Base-by-base conservation (phyloP, 2,329 filamentous ascomycete genomes). In the Neonectria hederae region DNA sequence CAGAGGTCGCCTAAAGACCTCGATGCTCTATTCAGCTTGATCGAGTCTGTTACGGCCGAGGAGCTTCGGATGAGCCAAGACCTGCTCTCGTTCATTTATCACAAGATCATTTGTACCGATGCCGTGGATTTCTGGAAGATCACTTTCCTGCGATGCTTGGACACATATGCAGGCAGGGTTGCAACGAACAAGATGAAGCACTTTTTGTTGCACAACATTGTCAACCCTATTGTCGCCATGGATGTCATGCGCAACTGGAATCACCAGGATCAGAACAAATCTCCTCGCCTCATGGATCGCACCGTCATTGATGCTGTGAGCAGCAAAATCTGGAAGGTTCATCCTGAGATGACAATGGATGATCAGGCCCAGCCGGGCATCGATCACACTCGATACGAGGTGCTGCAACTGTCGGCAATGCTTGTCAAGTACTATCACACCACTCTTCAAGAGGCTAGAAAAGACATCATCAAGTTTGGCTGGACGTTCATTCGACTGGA, bases 401-500 rank as follows among this genome's bases (percentile, higher is more conserved):
- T 97, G 10, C 86, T 99, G 49, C 97, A 99, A 77, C 87, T 98
- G 48, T 97, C 96, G 6, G 94, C 96, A 0, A 89, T 99, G 83
- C 84, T 99, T 42, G 91, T 99, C 79, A 99, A 99, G 76, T 97
- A 98, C 74, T 93, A 99, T 74, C 90, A 95, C 74, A 87, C 88
- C 32, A 92, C 94, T 58, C 87, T 99, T 1, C 92, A 97, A 70
- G 96, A 98, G 74, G 90, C 93, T 2, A 90, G 97, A 40, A 99
- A 99, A 79, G 96, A 99, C 69, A 95, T 99, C 66, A 99, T 99
- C 75, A 98, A 97, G 80, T 99, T 98, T 79, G 94, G 94, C 3
- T 99, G 96, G 96, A 97, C 94, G 19, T 98, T 97, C 76, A 99
- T 99, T 73, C 89, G 93, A 24, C 87, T 99, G n/a, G 97, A 99